Conservation (phyloP, 352 stramenopile species). For the Halophytophthora batemanensis region DNA sequence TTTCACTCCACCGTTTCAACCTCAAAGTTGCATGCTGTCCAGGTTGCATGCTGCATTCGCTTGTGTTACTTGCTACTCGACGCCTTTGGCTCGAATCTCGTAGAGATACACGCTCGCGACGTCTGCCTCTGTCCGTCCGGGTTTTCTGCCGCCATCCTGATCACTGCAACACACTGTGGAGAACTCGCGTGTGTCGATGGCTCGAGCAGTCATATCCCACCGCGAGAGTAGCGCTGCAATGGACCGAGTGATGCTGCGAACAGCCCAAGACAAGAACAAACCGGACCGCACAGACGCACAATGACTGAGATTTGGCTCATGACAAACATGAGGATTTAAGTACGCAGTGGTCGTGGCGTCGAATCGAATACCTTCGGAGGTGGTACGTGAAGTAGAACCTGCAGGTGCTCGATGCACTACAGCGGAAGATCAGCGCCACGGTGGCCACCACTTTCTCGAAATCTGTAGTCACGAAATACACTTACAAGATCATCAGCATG, state of each 20-base stretch:
- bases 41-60: conserved; percentile 2
- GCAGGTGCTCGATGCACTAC: conserved; percentile 25
- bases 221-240: conserved; percentile 52
- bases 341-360: neutral
- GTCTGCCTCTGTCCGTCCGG: neutral
- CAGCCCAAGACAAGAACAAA: no score
- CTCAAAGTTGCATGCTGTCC: neutral
- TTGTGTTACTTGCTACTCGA: conserved; percentile 1
- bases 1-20: neutral
- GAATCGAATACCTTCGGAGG: conserved; percentile 39
- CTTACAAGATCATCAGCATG: neutral
- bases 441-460: conserved; percentile 72
- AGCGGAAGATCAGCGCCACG: conserved; percentile 59
- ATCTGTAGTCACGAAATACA: conserved; percentile 26
- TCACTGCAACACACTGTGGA: conserved; percentile 1
- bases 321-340: no score
- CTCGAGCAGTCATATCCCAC: conserved; percentile 38
- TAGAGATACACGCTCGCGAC: conserved; percentile 64
- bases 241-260: conserved; percentile 42
- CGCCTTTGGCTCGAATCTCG: conserved; percentile 24
- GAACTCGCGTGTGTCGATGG: conserved; percentile 34
- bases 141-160: conserved; percentile 2
- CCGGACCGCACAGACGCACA: neutral
- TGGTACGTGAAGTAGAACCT: conserved; percentile 65
- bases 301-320: neutral